Evolutionary conservation across 148 eudicot species (phyloP), one percentile per base, ranked within the genome.

Genomic region (Chenopodium suecicum): DNA sequence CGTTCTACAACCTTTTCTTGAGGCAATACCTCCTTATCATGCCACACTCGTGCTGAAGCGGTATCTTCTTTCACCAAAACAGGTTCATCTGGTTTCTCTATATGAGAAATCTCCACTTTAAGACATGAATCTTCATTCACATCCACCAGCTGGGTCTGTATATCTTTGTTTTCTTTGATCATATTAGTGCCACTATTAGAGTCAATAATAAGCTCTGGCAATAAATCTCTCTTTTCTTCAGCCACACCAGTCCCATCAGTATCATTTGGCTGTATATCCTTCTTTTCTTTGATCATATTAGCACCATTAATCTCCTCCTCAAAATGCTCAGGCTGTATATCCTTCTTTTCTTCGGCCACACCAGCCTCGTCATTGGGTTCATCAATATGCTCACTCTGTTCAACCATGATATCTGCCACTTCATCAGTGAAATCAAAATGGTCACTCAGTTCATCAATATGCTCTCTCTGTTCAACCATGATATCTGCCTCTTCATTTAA

Each of bases 1-100:
- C 50, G 82, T 54, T 70, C 86, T 72, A 84, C 86, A 54, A 80
- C 89, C 70, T 80, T 78, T 56, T 82, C 84, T 44, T 20, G 77
- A 81, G 85, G 73, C 79, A 76, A 80, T 79, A 86, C 88, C 65
- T 80, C 83, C 62, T 37, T 73, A 66, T 81, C 86, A 63, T 82
- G 84, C 58, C 75, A 72, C 47, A 62, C 86, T 65, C 70, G 78
- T 20, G 74, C 70, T 52, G 74, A 84, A 74, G 79, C 78, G 62
- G 70, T 74, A 70, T 82, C 92, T 83, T 81, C 88, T 69, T 78
- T 83, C 82, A 85, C 86, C 66, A 79, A 70, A 34, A 62, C 84
- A 71, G 83, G n/a, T 76, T 88, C 90, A 70, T 86, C 86, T 31
- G 68, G 47, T 32, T 68, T 78, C 54, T 75, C 78, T 47, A 78